Evolutionary conservation across 805 yeast species (phyloP).

Genomic region (Candida lessepsii): DNA sequence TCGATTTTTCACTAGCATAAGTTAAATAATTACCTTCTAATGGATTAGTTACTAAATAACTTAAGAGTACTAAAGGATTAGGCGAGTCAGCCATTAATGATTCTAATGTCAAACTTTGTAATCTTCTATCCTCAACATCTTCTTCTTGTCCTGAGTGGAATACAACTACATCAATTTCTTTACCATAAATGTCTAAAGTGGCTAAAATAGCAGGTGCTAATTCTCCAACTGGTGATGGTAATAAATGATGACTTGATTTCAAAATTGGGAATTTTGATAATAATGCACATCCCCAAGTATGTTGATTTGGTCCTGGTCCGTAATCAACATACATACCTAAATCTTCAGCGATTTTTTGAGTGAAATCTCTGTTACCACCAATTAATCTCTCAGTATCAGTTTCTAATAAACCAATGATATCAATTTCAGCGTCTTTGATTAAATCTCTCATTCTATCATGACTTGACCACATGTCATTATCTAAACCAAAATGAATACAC

Average conservation of each 20-base stretch:
- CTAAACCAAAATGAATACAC: conserved; percentile 97
- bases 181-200: conserved; percentile 87
- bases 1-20: conserved; percentile 77
- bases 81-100: conserved; percentile 79
- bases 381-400: conserved; percentile 91
- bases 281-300: conserved; percentile 96
- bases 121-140: conserved; percentile 87
- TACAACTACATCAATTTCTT: conserved; percentile 84
- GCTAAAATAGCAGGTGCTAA: conserved; percentile 98
- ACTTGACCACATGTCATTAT: conserved; percentile 97
- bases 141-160: conserved; percentile 99
- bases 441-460: conserved; percentile 87
- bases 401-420: conserved; percentile 87
- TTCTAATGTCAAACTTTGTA: conserved; percentile 75
- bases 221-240: conserved; percentile 98
- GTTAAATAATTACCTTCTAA: conserved; percentile 87
- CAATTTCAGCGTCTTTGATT: conserved; percentile 82
- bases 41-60: conserved; percentile 89
- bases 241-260: conserved; percentile 82
- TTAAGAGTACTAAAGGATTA: conserved; percentile 81
- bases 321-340: conserved; percentile 92
- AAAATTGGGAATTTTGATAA: conserved; percentile 92
- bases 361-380: conserved; percentile 93
- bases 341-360: conserved; percentile 88
- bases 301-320: conserved; percentile 97